A percentile compares a stretch with the other conserved stretches of the same genome.
These are phyloP conservation scores for Teunomyces stri DNA, from an alignment of 805 yeast species.

Conservation along the genomic window DNA sequence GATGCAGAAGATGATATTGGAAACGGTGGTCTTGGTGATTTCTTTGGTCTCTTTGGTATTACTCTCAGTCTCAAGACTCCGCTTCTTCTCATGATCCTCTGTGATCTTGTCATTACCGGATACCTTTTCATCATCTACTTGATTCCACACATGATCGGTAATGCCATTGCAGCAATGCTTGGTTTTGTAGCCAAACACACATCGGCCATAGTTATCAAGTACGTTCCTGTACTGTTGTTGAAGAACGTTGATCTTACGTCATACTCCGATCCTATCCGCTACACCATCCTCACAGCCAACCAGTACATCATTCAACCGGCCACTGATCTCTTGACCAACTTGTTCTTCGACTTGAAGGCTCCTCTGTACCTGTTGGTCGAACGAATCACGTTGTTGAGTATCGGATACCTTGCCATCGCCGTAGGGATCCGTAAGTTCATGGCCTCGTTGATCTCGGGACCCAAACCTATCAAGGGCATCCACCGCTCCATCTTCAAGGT, in stretches of 20 bases:
- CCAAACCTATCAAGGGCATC: constrained; percentile 48
- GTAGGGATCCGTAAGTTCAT: constrained; percentile 25
- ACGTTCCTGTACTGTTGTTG: neutral
- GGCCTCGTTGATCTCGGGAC: constrained; percentile 27
- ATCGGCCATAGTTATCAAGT: neutral
- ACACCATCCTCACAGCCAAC: constrained; percentile 8
- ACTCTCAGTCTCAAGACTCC: constrained; percentile 36
- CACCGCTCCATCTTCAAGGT: constrained; percentile 51
- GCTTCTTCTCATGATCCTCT: constrained; percentile 28
- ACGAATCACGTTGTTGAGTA: constrained; percentile 32
- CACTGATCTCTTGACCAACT: constrained; percentile 4
- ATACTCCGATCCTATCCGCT: neutral
- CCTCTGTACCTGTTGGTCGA: constrained; percentile 33
- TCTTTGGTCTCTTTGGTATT: constrained; percentile 37
- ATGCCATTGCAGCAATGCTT: neutral
- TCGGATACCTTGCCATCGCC: constrained; percentile 33
- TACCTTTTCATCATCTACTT: constrained; percentile 44
- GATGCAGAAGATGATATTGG: constrained; percentile 8
- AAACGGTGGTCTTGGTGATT: constrained; percentile 19
- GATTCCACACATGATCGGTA: constrained; percentile 49
- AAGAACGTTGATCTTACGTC: too few species aligned
- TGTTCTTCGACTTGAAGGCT: constrained; percentile 15
- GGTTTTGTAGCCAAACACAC: neutral
- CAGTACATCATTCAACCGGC: constrained; percentile 10
- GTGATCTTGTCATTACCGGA: constrained; percentile 30